phyloP scores from a whole-genome alignment of 1,284 basidiomycete genomes.

The Ceratobasidium sp. region DNA sequence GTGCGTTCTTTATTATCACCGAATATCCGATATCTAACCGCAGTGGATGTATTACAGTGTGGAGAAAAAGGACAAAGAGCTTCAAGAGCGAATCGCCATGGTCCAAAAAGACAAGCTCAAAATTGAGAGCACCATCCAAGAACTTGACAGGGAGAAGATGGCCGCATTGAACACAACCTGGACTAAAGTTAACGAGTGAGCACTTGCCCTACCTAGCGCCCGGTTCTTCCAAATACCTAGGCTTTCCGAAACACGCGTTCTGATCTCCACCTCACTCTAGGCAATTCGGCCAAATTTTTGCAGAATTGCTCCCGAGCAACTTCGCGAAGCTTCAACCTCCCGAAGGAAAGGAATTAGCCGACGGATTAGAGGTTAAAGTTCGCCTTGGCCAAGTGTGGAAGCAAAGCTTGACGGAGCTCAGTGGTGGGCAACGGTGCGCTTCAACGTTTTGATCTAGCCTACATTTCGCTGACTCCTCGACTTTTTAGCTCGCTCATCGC shows the following conservation, averaged over 20 bases:
- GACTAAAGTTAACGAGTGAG: constrained; percentile 93
- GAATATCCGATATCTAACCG: background rate
- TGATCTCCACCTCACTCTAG: constrained; percentile 60
- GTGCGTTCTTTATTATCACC: constrained; percentile 62
- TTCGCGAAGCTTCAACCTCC: constrained; percentile 96
- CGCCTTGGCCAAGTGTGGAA: constrained; percentile 97
- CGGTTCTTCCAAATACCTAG: no score
- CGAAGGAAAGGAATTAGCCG: constrained; percentile 92
- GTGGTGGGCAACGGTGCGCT: constrained; percentile 92
- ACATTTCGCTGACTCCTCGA: background rate
- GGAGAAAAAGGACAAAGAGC: constrained; percentile 91
- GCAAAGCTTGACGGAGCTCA: constrained; percentile 94
- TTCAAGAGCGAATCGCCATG: constrained; percentile 90
- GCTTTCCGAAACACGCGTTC: background rate
- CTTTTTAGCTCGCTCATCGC: constrained; percentile 89
- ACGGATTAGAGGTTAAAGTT: constrained; percentile 98
- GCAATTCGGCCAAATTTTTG: constrained; percentile 98
- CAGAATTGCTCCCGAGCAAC: constrained; percentile 95
- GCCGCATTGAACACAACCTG: constrained; percentile 95
- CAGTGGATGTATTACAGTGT: constrained; percentile 67
- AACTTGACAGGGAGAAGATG: constrained; percentile 94
- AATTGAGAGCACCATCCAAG: constrained; percentile 94
- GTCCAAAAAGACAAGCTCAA: constrained; percentile 96
- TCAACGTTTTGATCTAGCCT: constrained; percentile 10
- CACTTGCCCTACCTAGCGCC: constrained; percentile 43